These are phyloP conservation scores for Tricholoma sp. DNA, from an alignment of 768 basidiomycete genomes.

Conservation along the genomic window DNA sequence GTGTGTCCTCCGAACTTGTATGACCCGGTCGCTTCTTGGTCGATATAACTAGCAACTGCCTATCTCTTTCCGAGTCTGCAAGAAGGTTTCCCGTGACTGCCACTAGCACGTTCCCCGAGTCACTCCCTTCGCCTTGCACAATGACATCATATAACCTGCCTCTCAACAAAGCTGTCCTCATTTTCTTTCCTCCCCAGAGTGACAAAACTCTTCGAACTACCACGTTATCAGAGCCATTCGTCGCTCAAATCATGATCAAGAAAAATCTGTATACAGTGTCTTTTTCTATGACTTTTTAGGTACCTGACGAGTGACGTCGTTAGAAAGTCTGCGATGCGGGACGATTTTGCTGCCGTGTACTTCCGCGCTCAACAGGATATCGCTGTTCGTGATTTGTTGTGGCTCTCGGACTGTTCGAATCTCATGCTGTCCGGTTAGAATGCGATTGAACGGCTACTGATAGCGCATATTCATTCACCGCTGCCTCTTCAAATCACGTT, in stretches of 20 bases:
- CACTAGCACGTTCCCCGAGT: background rate
- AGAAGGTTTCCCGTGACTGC: background rate
- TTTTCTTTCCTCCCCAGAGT: slow-evolving; percentile 26
- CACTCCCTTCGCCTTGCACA: slow-evolving; percentile 1
- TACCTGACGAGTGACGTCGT: background rate
- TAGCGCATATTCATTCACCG: slow-evolving; percentile 24
- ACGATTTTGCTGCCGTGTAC: slow-evolving; percentile 21
- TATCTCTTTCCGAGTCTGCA: no score
- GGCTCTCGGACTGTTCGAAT: background rate
- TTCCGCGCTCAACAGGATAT: slow-evolving; percentile 30
- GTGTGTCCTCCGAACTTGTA: no score
- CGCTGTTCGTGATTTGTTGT: slow-evolving; percentile 21
- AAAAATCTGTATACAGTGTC: slow-evolving; percentile 18
- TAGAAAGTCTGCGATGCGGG: slow-evolving; percentile 14
- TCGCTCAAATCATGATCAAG: slow-evolving; percentile 31
- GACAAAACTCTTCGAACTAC: background rate
- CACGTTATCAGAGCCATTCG: slow-evolving; percentile 10
- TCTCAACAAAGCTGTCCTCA: slow-evolving; percentile 26
- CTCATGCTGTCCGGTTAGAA: slow-evolving; percentile 15
- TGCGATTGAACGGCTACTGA: slow-evolving; percentile 28
- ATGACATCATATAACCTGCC: slow-evolving; percentile 32
- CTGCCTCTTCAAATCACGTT: slow-evolving; percentile 24
- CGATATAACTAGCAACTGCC: no score
- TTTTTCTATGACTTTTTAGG: background rate
- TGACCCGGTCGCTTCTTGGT: no score